phyloP scores from a whole-genome alignment of 1,284 basidiomycete species.

The Cutaneotrichosporon dermatis region DNA sequence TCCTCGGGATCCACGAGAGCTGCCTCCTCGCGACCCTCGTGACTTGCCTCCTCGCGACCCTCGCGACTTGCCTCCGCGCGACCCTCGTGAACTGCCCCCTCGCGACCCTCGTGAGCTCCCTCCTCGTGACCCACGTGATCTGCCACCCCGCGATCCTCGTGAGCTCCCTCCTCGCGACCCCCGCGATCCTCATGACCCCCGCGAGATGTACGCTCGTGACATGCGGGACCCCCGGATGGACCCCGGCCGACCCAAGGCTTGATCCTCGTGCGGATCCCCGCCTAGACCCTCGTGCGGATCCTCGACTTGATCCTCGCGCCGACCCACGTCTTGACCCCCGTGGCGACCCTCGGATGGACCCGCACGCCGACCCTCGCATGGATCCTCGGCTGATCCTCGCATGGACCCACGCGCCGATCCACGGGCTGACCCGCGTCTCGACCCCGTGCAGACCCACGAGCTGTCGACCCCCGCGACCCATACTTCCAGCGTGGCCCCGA shows the following conservation, averaged over 20 bases:
- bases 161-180: constrained; percentile 4
- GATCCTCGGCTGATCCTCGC: constrained; percentile 3
- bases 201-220: constrained; percentile 1
- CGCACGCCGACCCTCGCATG: neutral
- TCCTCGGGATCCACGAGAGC: constrained; percentile 4
- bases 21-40: neutral
- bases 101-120: constrained; percentile 5
- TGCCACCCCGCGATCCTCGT: constrained; percentile 1
- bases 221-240: constrained; percentile 2
- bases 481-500: constrained; percentile 7
- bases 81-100: neutral
- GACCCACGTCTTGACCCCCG: neutral
- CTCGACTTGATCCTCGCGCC: neutral
- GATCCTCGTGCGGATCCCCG: neutral
- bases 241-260: neutral
- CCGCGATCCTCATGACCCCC: constrained; percentile 6
- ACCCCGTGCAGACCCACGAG: constrained; percentile 3
- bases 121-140: constrained; percentile 5
- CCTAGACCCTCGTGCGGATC: neutral
- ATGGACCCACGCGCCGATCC: constrained; percentile 4
- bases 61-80: constrained; percentile 1
- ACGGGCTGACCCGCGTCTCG: neutral
- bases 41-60: constrained; percentile 5
- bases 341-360: neutral
- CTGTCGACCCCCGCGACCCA: constrained; percentile 2